These are phyloP conservation scores for Fusarium sp. DNA, from an alignment of 2,329 filamentous ascomycete species.

Conservation along the genomic window DNA sequence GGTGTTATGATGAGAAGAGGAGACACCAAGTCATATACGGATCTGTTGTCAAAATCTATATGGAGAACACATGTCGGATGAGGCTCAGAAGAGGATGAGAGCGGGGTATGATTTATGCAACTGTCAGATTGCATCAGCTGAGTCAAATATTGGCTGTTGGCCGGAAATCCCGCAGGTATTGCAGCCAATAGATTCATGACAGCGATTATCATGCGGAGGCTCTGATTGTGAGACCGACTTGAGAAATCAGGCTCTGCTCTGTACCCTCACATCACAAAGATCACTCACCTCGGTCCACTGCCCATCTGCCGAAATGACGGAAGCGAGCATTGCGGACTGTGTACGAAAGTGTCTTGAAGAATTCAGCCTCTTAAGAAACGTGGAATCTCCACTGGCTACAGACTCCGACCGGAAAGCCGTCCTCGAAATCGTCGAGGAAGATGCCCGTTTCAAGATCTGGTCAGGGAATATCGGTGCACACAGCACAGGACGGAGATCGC, in stretches of 20 bases:
- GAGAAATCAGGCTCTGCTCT: not conserved
- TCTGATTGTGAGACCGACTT: not conserved
- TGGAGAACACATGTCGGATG: not conserved
- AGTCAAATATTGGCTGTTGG: not conserved
- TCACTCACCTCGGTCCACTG: not conserved
- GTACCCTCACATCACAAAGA: accelerated
- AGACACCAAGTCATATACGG: not conserved
- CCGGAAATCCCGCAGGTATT: not conserved
- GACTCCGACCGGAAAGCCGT: accelerated
- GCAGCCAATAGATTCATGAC: not conserved
- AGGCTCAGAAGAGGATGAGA: not conserved
- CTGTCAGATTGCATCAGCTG: not conserved
- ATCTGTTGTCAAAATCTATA: no score
- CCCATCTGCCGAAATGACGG: not conserved
- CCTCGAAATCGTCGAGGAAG: not conserved
- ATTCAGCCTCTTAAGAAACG: accelerated
- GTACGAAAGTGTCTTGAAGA: not conserved
- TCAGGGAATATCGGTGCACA: conserved; percentile 12
- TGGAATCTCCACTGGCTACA: accelerated
- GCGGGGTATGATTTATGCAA: not conserved
- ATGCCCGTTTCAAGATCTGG: conserved; percentile 29
- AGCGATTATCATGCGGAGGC: not conserved
- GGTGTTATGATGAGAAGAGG: not conserved
- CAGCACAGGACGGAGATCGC: not conserved
- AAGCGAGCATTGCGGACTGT: not conserved